A percentile compares a stretch with the other conserved stretches of the same genome.
Conservation (phyloP, 2,329 filamentous ascomycete species). For the Pseudocercospora vitis region DNA sequence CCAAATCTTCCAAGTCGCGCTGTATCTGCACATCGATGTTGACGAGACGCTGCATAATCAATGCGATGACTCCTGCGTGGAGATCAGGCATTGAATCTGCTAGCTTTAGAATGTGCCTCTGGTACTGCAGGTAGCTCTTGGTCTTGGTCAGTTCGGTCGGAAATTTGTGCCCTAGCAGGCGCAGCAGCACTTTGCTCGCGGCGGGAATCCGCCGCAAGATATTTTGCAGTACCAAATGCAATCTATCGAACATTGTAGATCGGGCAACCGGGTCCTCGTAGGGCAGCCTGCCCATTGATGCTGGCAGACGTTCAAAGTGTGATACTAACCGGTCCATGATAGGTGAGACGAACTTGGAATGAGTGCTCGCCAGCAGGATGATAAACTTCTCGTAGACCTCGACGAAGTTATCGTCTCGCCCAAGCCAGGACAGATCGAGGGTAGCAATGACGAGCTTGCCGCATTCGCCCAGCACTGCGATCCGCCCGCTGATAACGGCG, state of each 20-base stretch:
- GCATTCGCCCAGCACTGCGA: slow-evolving; percentile 57
- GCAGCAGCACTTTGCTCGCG: slow-evolving; percentile 67
- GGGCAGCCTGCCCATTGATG: slow-evolving; percentile 53
- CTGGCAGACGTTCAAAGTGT: slow-evolving; percentile 67
- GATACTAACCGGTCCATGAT: slow-evolving; percentile 79
- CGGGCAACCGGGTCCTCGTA: slow-evolving; percentile 60
- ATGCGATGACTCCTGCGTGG: slow-evolving; percentile 74
- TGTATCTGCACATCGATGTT: slow-evolving; percentile 96
- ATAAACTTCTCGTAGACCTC: slow-evolving; percentile 58
- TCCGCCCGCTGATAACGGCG: slow-evolving; percentile 57
- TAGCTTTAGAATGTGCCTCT: slow-evolving; percentile 77
- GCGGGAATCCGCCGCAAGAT: slow-evolving; percentile 80
- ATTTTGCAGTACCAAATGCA: slow-evolving; percentile 74
- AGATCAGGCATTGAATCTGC: slow-evolving; percentile 76
- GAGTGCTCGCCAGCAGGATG: slow-evolving; percentile 71
- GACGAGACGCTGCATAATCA: slow-evolving; percentile 82
- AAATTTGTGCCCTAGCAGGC: slow-evolving; percentile 40
- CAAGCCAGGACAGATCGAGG: slow-evolving; percentile 61
- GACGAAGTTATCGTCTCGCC: slow-evolving; percentile 60
- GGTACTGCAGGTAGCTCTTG: slow-evolving; percentile 80
- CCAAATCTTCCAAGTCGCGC: slow-evolving; percentile 85
- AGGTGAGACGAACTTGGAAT: slow-evolving; percentile 72
- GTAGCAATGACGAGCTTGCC: slow-evolving; percentile 59
- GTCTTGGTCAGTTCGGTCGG: slow-evolving; percentile 62
- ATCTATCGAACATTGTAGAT: slow-evolving; percentile 66